phyloP scores from a whole-genome alignment of 176 grass and related monocot genomes.

The Typha latifolia region DNA sequence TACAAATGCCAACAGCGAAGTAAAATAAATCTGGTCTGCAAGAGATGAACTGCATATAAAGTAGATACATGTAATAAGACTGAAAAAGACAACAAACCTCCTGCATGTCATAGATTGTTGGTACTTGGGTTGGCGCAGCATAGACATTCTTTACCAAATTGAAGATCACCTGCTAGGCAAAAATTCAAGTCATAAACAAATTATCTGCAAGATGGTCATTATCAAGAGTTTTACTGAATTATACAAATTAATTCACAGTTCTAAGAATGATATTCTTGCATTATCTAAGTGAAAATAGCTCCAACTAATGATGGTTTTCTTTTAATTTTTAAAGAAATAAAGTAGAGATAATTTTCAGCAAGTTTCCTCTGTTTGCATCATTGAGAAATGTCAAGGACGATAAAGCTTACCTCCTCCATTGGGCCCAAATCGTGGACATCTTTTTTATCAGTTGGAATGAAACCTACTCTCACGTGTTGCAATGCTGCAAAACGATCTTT shows the following conservation, averaged over 20 bases:
- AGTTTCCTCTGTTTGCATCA: too few species aligned
- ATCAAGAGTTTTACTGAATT: too few species aligned
- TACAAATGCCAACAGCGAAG: too few species aligned
- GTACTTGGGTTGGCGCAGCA: constrained; percentile 69
- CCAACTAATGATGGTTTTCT: too few species aligned
- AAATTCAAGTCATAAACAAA: neutral
- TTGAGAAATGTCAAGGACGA: too few species aligned
- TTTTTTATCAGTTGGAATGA: constrained; percentile 73
- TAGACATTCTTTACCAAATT: constrained; percentile 80
- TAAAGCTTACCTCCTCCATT: constrained; percentile 66
- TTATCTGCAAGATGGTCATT: neutral
- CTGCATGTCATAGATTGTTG: constrained; percentile 71
- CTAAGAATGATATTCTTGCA: neutral
- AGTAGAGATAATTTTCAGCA: too few species aligned
- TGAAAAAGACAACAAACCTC: constrained; percentile 36
- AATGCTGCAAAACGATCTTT: constrained; percentile 67
- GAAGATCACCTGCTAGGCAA: constrained; percentile 54
- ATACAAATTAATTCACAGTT: too few species aligned
- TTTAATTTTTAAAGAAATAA: too few species aligned
- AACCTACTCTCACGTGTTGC: constrained; percentile 70
- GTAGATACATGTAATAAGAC: neutral
- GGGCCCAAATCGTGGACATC: constrained; percentile 77
- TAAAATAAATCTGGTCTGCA: neutral
- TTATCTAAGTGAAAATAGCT: neutral
- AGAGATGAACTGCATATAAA: neutral